A percentile compares a stretch with the other conserved stretches of the same genome.
phyloP scores from a whole-genome alignment of 306 rosid species.

The Sphenostylis stenocarpa region DNA sequence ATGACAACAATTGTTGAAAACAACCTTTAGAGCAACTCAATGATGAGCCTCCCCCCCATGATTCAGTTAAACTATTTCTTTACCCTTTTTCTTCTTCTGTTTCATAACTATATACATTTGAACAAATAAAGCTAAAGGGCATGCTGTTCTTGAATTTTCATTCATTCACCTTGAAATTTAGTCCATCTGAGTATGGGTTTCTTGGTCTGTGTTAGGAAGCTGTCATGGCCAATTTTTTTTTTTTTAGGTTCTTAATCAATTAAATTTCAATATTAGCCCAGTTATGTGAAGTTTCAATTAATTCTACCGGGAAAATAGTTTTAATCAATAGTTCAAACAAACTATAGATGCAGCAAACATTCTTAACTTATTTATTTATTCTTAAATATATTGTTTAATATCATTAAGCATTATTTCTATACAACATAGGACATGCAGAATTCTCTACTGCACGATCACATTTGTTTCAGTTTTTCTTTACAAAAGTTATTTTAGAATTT shows the following conservation, averaged over 20 bases:
- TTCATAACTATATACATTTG: not conserved
- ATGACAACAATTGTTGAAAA: not conserved
- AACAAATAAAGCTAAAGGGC: not conserved
- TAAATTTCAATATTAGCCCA: not conserved
- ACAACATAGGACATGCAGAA: not conserved
- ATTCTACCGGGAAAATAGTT: too few species aligned
- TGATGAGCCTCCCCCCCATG: not conserved
- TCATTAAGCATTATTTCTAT: not conserved
- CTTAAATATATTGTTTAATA: not conserved
- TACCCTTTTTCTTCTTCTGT: too few species aligned
- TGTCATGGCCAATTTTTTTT: not conserved
- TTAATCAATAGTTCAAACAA: not conserved
- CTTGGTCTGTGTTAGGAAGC: not conserved
- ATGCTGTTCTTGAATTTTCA: not conserved
- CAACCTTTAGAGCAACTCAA: not conserved
- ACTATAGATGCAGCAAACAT: not conserved
- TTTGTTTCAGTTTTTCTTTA: too few species aligned
- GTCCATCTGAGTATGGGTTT: not conserved
- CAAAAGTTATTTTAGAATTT: too few species aligned
- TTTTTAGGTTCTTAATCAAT: not conserved
- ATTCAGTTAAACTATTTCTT: not conserved
- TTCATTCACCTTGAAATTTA: not conserved
- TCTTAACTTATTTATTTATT: not conserved
- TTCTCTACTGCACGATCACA: not conserved
- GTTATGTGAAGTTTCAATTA: not conserved